Conservation (phyloP, 2,329 filamentous ascomycete species). For the Onygenales sp. region DNA sequence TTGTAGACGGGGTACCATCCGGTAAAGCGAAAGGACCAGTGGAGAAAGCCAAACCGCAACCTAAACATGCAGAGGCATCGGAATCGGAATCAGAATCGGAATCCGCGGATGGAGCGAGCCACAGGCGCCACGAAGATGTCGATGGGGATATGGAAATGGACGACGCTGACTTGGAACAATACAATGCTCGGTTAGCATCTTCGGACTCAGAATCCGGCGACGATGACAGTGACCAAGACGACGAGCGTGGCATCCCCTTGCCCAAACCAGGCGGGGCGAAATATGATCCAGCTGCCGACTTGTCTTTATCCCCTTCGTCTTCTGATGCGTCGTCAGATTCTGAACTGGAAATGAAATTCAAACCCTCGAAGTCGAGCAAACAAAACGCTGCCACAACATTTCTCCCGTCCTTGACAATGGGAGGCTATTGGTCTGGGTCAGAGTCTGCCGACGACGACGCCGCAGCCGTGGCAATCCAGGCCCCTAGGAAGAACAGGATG, state of each 20-base stretch:
- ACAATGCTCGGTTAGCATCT: slow-evolving; percentile 26
- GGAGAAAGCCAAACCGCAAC: slow-evolving; percentile 5
- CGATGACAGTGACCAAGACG: slow-evolving; percentile 16
- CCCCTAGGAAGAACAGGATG: slow-evolving; percentile 49
- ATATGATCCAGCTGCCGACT: slow-evolving; percentile 12
- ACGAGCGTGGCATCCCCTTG: slow-evolving; percentile 9
- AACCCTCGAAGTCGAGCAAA: slow-evolving; percentile 14
- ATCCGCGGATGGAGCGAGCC: not conserved
- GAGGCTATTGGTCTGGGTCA: slow-evolving; percentile 54
- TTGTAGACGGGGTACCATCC: slow-evolving; percentile 18
- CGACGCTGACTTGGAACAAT: slow-evolving; percentile 21
- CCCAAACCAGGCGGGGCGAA: not conserved
- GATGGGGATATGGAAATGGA: slow-evolving; percentile 9
- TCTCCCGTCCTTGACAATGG: slow-evolving; percentile 51
- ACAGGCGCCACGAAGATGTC: not conserved
- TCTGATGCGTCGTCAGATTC: slow-evolving; percentile 20
- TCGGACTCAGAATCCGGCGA: slow-evolving; percentile 14
- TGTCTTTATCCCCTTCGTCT: slow-evolving; percentile 26
- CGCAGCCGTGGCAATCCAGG: slow-evolving; percentile 19
- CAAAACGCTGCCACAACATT: slow-evolving; percentile 40
- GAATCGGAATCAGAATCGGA: slow-evolving; percentile 6
- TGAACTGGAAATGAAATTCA: slow-evolving; percentile 19
- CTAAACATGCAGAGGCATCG: not conserved
- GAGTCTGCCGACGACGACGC: slow-evolving; percentile 46
- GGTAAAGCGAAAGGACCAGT: slow-evolving; percentile 3